These are phyloP conservation scores for Catharanthus roseus DNA, from an alignment of 257 asterid species.

Conservation along the genomic window DNA sequence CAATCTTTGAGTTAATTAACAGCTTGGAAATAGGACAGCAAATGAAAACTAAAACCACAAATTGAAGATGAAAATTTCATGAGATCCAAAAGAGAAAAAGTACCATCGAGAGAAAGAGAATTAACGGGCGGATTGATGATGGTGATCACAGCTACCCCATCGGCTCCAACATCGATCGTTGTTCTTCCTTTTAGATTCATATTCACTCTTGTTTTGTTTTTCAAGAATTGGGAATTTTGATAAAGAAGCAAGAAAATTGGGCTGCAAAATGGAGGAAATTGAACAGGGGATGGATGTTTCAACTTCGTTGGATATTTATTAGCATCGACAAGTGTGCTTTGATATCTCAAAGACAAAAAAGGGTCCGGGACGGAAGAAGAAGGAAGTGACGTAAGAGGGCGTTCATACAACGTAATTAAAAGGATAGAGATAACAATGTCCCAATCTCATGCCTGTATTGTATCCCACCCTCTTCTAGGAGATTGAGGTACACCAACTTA, in stretches of 20 bases:
- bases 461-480: too few species aligned
- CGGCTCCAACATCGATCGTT: conserved; percentile 80
- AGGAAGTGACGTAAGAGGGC: conserved; percentile 10
- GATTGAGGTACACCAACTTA: too few species aligned
- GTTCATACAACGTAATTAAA: background rate
- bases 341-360: too few species aligned
- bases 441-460: background rate
- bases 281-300: background rate
- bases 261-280: background rate
- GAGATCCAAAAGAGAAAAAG: background rate
- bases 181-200: conserved; percentile 57
- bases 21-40: background rate
- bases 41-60: background rate
- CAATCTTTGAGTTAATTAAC: conserved; percentile 1
- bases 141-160: conserved; percentile 87
- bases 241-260: background rate
- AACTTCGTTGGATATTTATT: background rate
- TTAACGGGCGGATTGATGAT: conserved; percentile 94
- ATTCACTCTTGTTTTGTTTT: background rate
- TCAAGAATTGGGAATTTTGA: background rate
- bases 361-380: background rate
- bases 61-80: background rate
- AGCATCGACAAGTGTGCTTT: background rate
- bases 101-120: conserved; percentile 96
- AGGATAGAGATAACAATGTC: conserved; percentile 10